Percentiles rank a stretch among this genome's conserved stretches.
Conservation (phyloP, 2,329 filamentous ascomycete genomes). For the Fusarium bulbicola region DNA sequence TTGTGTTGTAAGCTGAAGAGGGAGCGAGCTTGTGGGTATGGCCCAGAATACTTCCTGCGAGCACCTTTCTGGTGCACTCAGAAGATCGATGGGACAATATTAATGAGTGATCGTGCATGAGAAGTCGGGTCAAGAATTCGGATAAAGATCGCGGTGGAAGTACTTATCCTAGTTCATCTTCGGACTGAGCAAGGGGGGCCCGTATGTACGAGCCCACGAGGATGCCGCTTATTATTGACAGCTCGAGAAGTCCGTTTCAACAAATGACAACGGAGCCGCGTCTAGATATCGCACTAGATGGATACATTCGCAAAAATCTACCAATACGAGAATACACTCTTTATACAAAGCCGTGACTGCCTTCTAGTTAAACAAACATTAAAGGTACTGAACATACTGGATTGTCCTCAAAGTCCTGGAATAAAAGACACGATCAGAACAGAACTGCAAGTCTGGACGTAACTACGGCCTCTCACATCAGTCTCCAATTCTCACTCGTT, state of each 20-base stretch:
- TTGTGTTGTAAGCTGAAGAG: neutral
- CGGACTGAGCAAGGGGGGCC: slow-evolving; percentile 11
- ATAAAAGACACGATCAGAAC: neutral
- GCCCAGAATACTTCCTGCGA: neutral
- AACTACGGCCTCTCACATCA: neutral
- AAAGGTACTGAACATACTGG: neutral
- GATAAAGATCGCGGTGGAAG: slow-evolving; percentile 2
- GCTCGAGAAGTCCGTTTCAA: slow-evolving; percentile 21
- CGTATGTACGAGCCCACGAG: slow-evolving; percentile 6
- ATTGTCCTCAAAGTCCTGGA: neutral
- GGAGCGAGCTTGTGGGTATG: neutral
- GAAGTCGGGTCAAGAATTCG: neutral
- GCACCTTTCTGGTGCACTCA: neutral
- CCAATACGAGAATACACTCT: slow-evolving; percentile 1
- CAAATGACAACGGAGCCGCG: slow-evolving; percentile 9
- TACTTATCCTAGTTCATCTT: slow-evolving; percentile 18
- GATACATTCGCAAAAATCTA: neutral
- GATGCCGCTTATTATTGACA: slow-evolving; percentile 24
- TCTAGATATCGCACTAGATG: slow-evolving; percentile 6
- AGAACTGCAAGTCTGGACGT: neutral
- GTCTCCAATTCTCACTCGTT: slow-evolving; percentile 14
- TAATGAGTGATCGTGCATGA: neutral
- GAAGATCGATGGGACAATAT: neutral
- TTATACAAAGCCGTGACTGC: neutral
- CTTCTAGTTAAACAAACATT: neutral